These are phyloP conservation scores for Mrakia gelida DNA, from an alignment of 768 basidiomycete genomes.

Conservation along the genomic window DNA sequence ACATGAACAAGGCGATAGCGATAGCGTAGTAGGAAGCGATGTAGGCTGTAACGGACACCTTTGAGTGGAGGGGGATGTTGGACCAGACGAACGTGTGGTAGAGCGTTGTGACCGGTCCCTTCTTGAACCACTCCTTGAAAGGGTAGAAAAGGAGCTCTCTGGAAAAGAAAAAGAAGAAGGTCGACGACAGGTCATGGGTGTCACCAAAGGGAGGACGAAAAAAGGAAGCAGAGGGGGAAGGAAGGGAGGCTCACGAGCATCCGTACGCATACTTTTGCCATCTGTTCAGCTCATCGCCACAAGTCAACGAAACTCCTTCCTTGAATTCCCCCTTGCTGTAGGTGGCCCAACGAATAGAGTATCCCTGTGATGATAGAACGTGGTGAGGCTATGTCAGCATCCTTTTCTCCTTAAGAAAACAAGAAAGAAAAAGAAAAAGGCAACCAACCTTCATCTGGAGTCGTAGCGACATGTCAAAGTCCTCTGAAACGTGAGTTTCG, in stretches of 20 bases:
- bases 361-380: constrained; percentile 35
- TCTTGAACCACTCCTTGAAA: constrained; percentile 65
- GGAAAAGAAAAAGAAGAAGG: too few relatives aligned
- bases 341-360: constrained; percentile 56
- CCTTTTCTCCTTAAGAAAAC: background rate
- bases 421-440: background rate
- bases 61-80: constrained; percentile 53
- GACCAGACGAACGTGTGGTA: constrained; percentile 44
- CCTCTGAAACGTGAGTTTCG: constrained; percentile 31
- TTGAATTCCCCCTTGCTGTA: constrained; percentile 82
- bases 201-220: background rate
- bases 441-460: constrained; percentile 58
- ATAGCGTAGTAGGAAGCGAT: constrained; percentile 45
- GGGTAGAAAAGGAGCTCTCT: constrained; percentile 74
- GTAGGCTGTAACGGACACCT: constrained; percentile 56
- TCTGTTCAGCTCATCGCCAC: constrained; percentile 82
- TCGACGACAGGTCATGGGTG: too few relatives aligned
- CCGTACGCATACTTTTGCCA: constrained; percentile 67
- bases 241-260: constrained; percentile 44
- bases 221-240: background rate
- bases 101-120: constrained; percentile 67
- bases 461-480: constrained; percentile 45
- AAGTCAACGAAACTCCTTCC: constrained; percentile 87
- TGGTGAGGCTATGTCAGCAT: background rate
- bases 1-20: constrained; percentile 29